Conservation (phyloP, 306 rosid species). For the Ceratonia siliqua region DNA sequence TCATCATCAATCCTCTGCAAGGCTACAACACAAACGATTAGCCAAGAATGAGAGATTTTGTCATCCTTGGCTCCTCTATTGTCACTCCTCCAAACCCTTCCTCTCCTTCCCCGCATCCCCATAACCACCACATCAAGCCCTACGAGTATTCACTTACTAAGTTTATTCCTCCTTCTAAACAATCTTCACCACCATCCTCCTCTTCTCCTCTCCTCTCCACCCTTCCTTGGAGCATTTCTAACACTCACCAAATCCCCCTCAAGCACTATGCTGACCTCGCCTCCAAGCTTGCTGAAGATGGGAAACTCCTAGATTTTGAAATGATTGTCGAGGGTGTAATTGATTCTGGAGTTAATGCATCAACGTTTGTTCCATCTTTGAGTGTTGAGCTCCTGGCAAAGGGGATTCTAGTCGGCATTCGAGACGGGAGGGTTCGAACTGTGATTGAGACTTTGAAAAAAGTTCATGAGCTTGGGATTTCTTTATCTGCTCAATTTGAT, state of each 20-base stretch:
- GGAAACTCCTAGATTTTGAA: slow-evolving; percentile 52
- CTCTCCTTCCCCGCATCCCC: slow-evolving; percentile 32
- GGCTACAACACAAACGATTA: slow-evolving; percentile 40
- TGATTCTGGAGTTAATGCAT: slow-evolving; percentile 47
- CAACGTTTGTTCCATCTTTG: slow-evolving; percentile 46
- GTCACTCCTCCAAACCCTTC: slow-evolving; percentile 44
- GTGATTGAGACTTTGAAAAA: slow-evolving; percentile 50
- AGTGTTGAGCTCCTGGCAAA: slow-evolving; percentile 50
- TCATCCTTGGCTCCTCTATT: slow-evolving; percentile 65
- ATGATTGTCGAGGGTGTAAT: slow-evolving; percentile 45
- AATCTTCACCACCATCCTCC: slow-evolving; percentile 26
- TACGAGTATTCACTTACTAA: slow-evolving; percentile 44
- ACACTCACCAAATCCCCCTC: slow-evolving; percentile 40
- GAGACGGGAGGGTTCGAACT: slow-evolving; percentile 45
- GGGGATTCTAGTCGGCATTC: slow-evolving; percentile 48
- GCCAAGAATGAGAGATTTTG: slow-evolving; percentile 63
- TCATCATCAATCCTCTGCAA: neutral
- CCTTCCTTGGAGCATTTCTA: slow-evolving; percentile 34
- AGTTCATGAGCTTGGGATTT: slow-evolving; percentile 45
- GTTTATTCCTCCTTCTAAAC: slow-evolving; percentile 36
- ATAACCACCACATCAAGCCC: slow-evolving; percentile 36
- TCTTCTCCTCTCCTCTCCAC: slow-evolving; percentile 44
- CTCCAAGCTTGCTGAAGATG: slow-evolving; percentile 57
- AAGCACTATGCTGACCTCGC: slow-evolving; percentile 49
- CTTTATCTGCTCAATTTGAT: slow-evolving; percentile 50